Base-by-base conservation (phyloP, 768 basidiomycete species). In the Xanthoconium purpureum region DNA sequence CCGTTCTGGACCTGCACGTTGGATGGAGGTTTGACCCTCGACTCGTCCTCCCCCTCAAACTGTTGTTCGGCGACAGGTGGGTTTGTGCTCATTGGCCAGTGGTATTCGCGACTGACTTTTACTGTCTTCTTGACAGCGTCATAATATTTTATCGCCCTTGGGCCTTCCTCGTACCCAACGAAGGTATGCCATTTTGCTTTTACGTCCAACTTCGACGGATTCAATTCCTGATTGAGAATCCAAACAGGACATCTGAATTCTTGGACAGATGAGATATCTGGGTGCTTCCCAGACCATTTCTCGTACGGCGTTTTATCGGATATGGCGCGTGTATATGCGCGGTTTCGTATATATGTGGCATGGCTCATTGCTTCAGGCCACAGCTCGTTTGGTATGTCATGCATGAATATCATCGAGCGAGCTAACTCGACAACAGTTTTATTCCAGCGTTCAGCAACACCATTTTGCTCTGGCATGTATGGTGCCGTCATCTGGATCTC, bases 391-490 rank as follows among this genome's bases (percentile, higher is more conserved):
- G 37, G 72, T 0, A 74, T 17, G 5, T 67, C 28, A 24, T 46
- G 33, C 0, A 54, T 59, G 1, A 63, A 61, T 29, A 78, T 5
- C 74, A 78, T 78, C 0, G 72, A 62, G 0, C 62, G 24, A 2
- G 58, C 65, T 3, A 75, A 40, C 44, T 76, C 67, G 0, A 74
- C 20, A 0, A 74, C 36, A 0, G 71, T 77, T 5, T 63, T 33
- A 48, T 78, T 78, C n/a, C 68, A 66, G 0, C 67, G 47, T 37
- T 81, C 76, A 0, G 77, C 71, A 17, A 68, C 51, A 8, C 69
- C 71, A 55, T 78, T 78, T 29, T 77, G 73, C 0, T 70, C 59
- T 0, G 73, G 73, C 8, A 72, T 71, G 33, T 78, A 75, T 3
- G 73, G 76, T 5, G 67, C 68, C 0, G 68, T 73, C 0, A 59